These are phyloP conservation scores for Pichia ethanolica DNA, from an alignment of 805 yeast species.

Conservation along the genomic window DNA sequence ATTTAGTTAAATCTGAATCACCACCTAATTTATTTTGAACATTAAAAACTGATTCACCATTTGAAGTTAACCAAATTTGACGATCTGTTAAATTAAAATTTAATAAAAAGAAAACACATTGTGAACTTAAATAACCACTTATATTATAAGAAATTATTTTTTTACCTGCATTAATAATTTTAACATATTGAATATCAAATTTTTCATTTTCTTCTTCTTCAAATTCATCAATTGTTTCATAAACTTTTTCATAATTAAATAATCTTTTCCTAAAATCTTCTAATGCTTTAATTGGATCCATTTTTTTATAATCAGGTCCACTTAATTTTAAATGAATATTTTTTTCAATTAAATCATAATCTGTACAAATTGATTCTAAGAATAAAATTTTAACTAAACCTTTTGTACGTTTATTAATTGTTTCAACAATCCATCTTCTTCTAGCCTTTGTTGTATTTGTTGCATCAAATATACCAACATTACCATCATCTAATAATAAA, in stretches of 20 bases:
- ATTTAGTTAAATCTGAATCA: constrained; percentile 24
- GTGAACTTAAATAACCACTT: constrained; percentile 50
- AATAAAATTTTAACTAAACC: constrained; percentile 34
- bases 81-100: constrained; percentile 32
- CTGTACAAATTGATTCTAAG: constrained; percentile 78
- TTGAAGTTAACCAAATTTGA: constrained; percentile 31
- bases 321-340: constrained; percentile 78
- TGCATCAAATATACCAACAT: constrained; percentile 54
- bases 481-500: constrained; percentile 34
- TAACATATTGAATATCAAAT: constrained; percentile 47
- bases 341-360: constrained; percentile 67
- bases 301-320: constrained; percentile 87
- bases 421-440: constrained; percentile 33
- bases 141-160: constrained; percentile 50
- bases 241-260: constrained; percentile 77
- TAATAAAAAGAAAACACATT: constrained; percentile 45
- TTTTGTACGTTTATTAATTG: constrained; percentile 28
- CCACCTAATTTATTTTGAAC: constrained; percentile 26
- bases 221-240: constrained; percentile 76
- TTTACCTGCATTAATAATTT: constrained; percentile 56
- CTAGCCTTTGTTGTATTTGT: constrained; percentile 46
- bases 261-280: constrained; percentile 77
- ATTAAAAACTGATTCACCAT: constrained; percentile 28
- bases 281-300: constrained; percentile 76
- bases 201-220: constrained; percentile 37